Percentiles rank a stretch among this genome's conserved stretches.
Evolutionary conservation across 1,284 basidiomycete species (phyloP).

Genomic region (Pyrrhoderma noxium): DNA sequence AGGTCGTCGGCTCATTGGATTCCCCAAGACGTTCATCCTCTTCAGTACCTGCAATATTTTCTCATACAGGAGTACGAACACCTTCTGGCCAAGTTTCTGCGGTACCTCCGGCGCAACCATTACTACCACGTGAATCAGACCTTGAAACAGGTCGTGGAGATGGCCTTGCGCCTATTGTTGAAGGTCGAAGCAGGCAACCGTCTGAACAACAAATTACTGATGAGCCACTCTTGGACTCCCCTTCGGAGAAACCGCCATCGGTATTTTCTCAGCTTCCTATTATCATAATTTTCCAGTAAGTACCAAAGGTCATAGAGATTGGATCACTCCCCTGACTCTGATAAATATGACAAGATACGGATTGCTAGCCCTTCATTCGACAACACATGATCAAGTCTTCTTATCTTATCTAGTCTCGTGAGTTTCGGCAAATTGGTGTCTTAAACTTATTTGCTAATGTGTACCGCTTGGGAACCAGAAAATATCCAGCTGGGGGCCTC

Average conservation of each 20-base stretch:
- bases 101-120: conserved; percentile 5
- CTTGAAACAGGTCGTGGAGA: conserved; percentile 32
- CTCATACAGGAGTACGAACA: conserved; percentile 68
- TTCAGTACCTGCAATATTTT: conserved; percentile 65
- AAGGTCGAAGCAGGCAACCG: conserved; percentile 22
- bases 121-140: conserved; percentile 34
- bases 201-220: conserved; percentile 17
- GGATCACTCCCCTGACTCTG: background rate
- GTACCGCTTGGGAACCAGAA: conserved; percentile 32
- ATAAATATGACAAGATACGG: conserved; percentile 42
- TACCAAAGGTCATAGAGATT: background rate
- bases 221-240: conserved; percentile 25
- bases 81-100: conserved; percentile 52
- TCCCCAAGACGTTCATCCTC: conserved; percentile 41
- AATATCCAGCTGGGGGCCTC: conserved; percentile 64
- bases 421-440: conserved; percentile 27
- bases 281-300: conserved; percentile 57
- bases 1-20: conserved; percentile 19
- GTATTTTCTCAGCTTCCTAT: conserved; percentile 60
- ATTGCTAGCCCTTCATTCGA: conserved; percentile 67
- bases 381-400: conserved; percentile 82
- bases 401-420: conserved; percentile 78
- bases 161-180: conserved; percentile 44
- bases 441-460: conserved; percentile 4
- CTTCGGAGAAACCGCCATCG: conserved; percentile 49